phyloP scores from a whole-genome alignment of 2,329 filamentous ascomycete species.

The Alternaria viburni region DNA sequence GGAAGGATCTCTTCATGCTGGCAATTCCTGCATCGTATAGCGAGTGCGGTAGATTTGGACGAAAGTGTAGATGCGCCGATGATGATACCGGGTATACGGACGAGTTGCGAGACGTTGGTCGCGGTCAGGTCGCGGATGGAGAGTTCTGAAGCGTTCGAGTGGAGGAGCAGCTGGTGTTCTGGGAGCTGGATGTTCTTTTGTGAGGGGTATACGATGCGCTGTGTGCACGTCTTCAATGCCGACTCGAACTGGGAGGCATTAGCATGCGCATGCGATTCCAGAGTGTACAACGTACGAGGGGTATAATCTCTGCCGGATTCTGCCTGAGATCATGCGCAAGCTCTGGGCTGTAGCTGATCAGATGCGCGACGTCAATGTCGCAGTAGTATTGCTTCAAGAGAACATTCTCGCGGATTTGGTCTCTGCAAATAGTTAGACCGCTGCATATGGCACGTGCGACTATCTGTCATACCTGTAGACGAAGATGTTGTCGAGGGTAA shows the following conservation, averaged over 20 bases:
- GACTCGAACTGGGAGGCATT: constrained; percentile 74
- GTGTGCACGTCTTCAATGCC: constrained; percentile 88
- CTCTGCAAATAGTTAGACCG: constrained; percentile 63
- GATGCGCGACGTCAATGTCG: constrained; percentile 92
- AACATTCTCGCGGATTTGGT: constrained; percentile 94
- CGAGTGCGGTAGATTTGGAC: constrained; percentile 87
- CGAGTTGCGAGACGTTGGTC: constrained; percentile 89
- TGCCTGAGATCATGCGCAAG: constrained; percentile 87
- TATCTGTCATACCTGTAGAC: constrained; percentile 72
- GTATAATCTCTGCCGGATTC: constrained; percentile 90
- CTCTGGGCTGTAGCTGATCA: constrained; percentile 96
- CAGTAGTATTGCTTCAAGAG: constrained; percentile 93
- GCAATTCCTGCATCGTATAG: constrained; percentile 89
- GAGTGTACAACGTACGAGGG: constrained; percentile 67
- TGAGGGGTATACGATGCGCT: constrained; percentile 88
- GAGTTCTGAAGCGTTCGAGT: constrained; percentile 87
- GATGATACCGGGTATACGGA: constrained; percentile 94
- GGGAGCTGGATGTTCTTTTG: constrained; percentile 72
- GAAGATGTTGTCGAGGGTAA: constrained; percentile 91
- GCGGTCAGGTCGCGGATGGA: constrained; percentile 95
- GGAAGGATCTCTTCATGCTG: constrained; percentile 72
- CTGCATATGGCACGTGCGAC: not conserved
- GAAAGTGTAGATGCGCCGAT: constrained; percentile 97
- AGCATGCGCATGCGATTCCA: constrained; percentile 9
- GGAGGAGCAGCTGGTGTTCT: constrained; percentile 91